These are phyloP conservation scores for Solanum gracilifrons DNA, from an alignment of 257 asterid genomes.

Conservation along the genomic window DNA sequence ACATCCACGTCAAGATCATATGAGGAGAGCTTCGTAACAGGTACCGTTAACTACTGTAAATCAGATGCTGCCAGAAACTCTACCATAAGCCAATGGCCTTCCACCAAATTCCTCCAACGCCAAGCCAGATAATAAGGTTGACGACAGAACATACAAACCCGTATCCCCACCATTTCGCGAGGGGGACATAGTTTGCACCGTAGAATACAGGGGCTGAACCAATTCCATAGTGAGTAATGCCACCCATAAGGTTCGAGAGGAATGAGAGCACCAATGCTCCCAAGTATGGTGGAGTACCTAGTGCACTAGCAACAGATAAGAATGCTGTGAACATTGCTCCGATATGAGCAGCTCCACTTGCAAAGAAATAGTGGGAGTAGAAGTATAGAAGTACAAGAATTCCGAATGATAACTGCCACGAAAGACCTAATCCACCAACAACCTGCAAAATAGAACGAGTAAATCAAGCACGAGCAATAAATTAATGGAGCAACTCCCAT, in stretches of 20 bases:
- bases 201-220: slow-evolving; percentile 87
- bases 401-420: slow-evolving; percentile 96
- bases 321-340: slow-evolving; percentile 99
- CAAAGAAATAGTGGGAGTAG: slow-evolving; percentile 95
- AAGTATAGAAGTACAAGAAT: slow-evolving; percentile 87
- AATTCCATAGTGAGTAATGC: slow-evolving; percentile 79
- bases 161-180: slow-evolving; percentile 89
- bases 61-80: not conserved
- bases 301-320: slow-evolving; percentile 81
- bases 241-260: slow-evolving; percentile 91
- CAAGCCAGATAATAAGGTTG: slow-evolving; percentile 81
- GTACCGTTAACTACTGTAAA: not conserved
- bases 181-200: slow-evolving; percentile 82
- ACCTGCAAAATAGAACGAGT: slow-evolving; percentile 32
- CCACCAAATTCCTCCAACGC: slow-evolving; percentile 95
- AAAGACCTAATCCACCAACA: slow-evolving; percentile 88
- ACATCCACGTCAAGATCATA: not conserved
- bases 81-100: slow-evolving; percentile 84
- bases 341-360: slow-evolving; percentile 97
- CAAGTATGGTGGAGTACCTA: slow-evolving; percentile 84
- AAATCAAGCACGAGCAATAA: not conserved
- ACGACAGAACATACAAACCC: slow-evolving; percentile 69
- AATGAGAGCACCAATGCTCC: slow-evolving; percentile 73
- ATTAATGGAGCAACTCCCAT: not conserved
- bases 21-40: not conserved